Percentiles rank a stretch among this genome's conserved stretches.
Evolutionary conservation across 2,329 filamentous ascomycete species (phyloP).

Genomic region (Aureobasidium melanogenum): DNA sequence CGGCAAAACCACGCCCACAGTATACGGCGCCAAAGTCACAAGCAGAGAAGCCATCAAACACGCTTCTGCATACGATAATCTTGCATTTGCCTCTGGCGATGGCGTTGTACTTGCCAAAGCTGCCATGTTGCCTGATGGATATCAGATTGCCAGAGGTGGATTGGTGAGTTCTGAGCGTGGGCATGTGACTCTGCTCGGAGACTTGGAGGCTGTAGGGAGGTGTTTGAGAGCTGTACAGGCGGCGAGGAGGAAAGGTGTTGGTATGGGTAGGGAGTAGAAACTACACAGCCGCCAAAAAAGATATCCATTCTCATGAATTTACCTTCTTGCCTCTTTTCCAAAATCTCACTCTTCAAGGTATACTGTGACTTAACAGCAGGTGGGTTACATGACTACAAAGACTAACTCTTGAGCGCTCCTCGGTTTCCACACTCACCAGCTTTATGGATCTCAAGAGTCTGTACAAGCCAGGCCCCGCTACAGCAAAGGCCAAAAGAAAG

Average conservation of each 20-base stretch:
- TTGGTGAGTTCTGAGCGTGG: constrained; percentile 73
- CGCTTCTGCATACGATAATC: constrained; percentile 72
- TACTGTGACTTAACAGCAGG: too few species aligned
- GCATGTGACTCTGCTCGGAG: constrained; percentile 79
- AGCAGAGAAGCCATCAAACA: constrained; percentile 65
- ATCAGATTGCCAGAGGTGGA: constrained; percentile 63
- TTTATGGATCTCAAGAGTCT: too few species aligned
- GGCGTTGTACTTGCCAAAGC: constrained; percentile 80
- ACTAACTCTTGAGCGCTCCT: too few species aligned
- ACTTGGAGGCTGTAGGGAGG: constrained; percentile 69
- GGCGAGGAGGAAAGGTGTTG: constrained; percentile 64
- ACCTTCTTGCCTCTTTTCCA: too few species aligned
- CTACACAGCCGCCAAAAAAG: neutral
- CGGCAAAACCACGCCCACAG: constrained; percentile 77
- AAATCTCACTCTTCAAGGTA: too few species aligned
- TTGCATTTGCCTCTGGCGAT: constrained; percentile 80
- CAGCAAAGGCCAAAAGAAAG: too few species aligned
- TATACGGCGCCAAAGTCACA: constrained; percentile 69
- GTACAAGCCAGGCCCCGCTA: too few species aligned
- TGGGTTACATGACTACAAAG: too few species aligned
- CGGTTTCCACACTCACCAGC: too few species aligned
- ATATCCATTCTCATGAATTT: too few species aligned
- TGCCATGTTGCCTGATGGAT: constrained; percentile 76
- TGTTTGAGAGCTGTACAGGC: constrained; percentile 61
- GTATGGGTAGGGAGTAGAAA: constrained; percentile 39